Evolutionary conservation across 1,284 basidiomycete genomes (phyloP).

Genomic region (Trametes polyzona): DNA sequence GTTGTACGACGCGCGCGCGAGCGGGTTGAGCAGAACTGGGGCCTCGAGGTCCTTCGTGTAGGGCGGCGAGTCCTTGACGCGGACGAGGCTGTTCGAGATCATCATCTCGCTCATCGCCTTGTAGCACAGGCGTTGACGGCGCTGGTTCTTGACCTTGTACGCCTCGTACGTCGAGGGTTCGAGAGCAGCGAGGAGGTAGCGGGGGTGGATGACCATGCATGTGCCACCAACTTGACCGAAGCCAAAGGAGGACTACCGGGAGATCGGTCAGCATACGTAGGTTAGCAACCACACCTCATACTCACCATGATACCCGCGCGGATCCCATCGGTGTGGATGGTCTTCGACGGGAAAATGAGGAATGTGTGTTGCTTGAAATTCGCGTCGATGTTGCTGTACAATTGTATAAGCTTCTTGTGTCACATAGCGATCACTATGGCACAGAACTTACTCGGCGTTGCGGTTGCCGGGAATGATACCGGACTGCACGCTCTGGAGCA

Average conservation of each 20-base stretch:
- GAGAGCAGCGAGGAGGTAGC: constrained; percentile 87
- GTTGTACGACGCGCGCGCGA: constrained; percentile 86
- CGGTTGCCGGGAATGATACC: constrained; percentile 97
- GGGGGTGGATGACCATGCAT: constrained; percentile 87
- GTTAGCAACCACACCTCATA: not conserved
- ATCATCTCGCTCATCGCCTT: constrained; percentile 95
- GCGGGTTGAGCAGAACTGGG: constrained; percentile 89
- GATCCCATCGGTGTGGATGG: constrained; percentile 92
- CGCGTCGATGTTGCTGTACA: constrained; percentile 85
- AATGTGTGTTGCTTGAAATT: constrained; percentile 89
- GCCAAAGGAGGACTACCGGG: constrained; percentile 92
- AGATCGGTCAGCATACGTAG: constrained; percentile 12
- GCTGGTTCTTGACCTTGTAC: constrained; percentile 75
- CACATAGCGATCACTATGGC: too few species aligned
- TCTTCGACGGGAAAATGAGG: constrained; percentile 97
- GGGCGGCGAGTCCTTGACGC: constrained; percentile 95
- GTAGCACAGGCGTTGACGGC: constrained; percentile 80
- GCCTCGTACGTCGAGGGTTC: constrained; percentile 73
- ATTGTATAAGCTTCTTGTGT: too few species aligned
- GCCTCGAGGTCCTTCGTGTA: constrained; percentile 89
- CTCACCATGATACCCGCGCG: constrained; percentile 86
- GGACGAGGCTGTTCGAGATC: constrained; percentile 90
- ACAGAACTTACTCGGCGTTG: constrained; percentile 88
- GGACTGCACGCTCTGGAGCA: constrained; percentile 85
- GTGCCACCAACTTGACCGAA: constrained; percentile 99